phyloP scores from a whole-genome alignment of 2,329 filamentous ascomycete genomes.

The Ascochyta viciae-villosae region DNA sequence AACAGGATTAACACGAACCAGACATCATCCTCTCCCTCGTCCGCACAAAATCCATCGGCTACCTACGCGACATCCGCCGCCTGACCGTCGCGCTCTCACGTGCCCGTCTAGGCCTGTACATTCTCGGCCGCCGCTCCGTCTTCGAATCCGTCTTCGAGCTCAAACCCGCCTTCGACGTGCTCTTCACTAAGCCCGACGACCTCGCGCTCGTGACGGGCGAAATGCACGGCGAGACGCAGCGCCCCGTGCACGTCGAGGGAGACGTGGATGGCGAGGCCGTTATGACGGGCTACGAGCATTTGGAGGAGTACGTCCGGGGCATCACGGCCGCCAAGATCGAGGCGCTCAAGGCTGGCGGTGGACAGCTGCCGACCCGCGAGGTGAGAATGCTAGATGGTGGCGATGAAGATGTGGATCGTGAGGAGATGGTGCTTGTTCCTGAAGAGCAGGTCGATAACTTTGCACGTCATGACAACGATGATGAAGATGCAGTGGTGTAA shows the following conservation, averaged over 20 bases:
- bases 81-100: conserved; percentile 94
- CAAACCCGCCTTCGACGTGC: conserved; percentile 79
- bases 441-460: conserved; percentile 16
- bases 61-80: conserved; percentile 89
- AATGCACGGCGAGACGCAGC: conserved; percentile 73
- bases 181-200: conserved; percentile 81
- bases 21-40: conserved; percentile 94
- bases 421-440: conserved; percentile 39
- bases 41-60: conserved; percentile 86
- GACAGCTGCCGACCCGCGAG: conserved; percentile 45
- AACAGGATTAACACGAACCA: conserved; percentile 46
- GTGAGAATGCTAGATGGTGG: conserved; percentile 43
- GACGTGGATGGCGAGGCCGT: conserved; percentile 61
- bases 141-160: conserved; percentile 92
- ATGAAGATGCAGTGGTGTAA: conserved; percentile 3
- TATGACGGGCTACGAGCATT: conserved; percentile 92
- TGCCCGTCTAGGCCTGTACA: conserved; percentile 87
- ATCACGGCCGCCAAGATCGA: conserved; percentile 82
- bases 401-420: conserved; percentile 35
- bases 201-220: conserved; percentile 83
- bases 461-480: background rate
- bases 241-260: conserved; percentile 50
- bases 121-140: conserved; percentile 84
- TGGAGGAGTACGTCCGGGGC: conserved; percentile 95
- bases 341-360: conserved; percentile 57